Evolutionary conservation across 371 early-diverging fungal species (phyloP).

Genomic region (Gilbertella persicaria): DNA sequence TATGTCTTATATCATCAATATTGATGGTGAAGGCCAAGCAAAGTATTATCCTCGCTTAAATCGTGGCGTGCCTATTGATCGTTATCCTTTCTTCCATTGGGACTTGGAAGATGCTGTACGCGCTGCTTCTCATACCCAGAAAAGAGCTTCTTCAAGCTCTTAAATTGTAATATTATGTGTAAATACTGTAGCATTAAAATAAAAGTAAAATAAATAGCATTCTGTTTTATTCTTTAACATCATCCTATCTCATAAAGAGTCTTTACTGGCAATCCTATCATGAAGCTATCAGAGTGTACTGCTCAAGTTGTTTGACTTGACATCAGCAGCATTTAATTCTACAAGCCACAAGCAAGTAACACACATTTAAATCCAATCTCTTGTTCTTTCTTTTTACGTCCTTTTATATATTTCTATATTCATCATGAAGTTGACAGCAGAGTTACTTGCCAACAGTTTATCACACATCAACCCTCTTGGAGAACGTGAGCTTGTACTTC

Average conservation of each 20-base stretch:
- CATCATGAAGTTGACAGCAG: constrained; percentile 80
- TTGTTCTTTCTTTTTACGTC: neutral
- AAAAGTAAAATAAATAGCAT: too few relatives aligned
- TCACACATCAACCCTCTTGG: constrained; percentile 83
- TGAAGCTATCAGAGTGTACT: too few relatives aligned
- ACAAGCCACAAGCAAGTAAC: too few relatives aligned
- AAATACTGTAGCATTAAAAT: too few relatives aligned
- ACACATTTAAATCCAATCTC: too few relatives aligned
- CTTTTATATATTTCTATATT: neutral
- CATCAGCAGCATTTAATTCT: too few relatives aligned
- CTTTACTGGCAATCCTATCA: too few relatives aligned
- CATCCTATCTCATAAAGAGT: too few relatives aligned
- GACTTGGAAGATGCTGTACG: constrained; percentile 33
- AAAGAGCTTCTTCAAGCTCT: too few relatives aligned
- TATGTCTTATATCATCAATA: constrained; percentile 10
- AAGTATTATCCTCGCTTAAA: constrained; percentile 9
- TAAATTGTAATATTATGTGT: too few relatives aligned
- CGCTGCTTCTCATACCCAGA: constrained; percentile 21
- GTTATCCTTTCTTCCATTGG: constrained; percentile 35
- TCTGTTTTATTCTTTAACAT: too few relatives aligned
- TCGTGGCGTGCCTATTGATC: constrained; percentile 21
- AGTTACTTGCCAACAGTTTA: constrained; percentile 69
- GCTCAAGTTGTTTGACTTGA: too few relatives aligned
- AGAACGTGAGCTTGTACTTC: constrained; percentile 88
- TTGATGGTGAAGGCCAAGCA: constrained; percentile 12